phyloP scores from a whole-genome alignment of 2,329 filamentous ascomycete genomes.

The Fusarium sp. region DNA sequence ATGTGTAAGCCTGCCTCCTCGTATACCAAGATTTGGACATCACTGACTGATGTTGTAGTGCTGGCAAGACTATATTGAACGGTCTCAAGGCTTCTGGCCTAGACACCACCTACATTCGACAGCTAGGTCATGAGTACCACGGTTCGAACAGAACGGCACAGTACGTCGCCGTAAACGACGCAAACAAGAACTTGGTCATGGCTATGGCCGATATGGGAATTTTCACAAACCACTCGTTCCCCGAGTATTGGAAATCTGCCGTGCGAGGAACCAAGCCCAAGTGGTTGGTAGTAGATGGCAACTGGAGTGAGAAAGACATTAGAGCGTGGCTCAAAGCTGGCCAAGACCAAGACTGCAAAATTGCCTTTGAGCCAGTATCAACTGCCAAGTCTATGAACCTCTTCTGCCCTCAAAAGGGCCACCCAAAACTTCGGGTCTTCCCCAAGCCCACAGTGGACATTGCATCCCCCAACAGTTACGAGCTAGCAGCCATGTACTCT shows the following conservation, averaged over 20 bases:
- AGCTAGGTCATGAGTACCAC: constrained; percentile 61
- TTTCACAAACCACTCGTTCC: constrained; percentile 69
- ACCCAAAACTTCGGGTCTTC: constrained; percentile 63
- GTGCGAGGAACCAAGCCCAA: constrained; percentile 70
- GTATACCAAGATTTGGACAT: not conserved
- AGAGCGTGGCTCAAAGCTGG: constrained; percentile 75
- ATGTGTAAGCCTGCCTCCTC: constrained; percentile 65
- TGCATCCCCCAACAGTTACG: constrained; percentile 84
- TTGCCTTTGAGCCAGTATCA: constrained; percentile 92
- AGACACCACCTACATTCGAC: constrained; percentile 71
- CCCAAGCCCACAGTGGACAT: constrained; percentile 76
- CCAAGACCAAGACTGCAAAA: constrained; percentile 65
- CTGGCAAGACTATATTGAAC: constrained; percentile 78
- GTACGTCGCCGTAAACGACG: constrained; percentile 91
- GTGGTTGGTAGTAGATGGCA: constrained; percentile 88
- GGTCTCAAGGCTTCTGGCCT: constrained; percentile 75
- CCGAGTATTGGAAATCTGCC: constrained; percentile 70
- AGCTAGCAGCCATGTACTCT: constrained; percentile 82
- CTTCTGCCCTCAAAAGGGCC: constrained; percentile 64
- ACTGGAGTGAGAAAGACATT: constrained; percentile 79
- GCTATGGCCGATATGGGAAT: constrained; percentile 98
- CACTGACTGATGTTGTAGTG: constrained; percentile 57
- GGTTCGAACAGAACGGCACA: constrained; percentile 80
- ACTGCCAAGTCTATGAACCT: constrained; percentile 79
- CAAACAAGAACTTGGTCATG: constrained; percentile 83